Evolutionary conservation across 805 yeast genomes (phyloP), one percentile per base, ranked within the genome.

Genomic region (Teunomyces cretensis): DNA sequence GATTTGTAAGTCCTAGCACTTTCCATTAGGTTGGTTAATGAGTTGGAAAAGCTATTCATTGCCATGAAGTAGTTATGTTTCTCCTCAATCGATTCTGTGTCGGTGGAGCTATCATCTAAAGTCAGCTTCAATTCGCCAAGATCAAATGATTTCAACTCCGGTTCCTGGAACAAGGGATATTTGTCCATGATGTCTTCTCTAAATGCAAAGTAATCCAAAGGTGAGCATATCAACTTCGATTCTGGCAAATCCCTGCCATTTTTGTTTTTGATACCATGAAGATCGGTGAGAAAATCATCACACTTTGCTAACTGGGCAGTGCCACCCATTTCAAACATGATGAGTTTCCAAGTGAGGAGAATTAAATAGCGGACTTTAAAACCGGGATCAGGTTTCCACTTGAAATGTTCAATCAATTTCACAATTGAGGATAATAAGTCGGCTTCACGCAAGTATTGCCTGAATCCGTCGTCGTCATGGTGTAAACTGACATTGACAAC

Each of bases 131-230:
- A 51, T 1, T 57, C 57, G 13, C 46, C 37, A 38, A 54, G 52
- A 31, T 58, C 60, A 41, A 42, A 51, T 4, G 43, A 35, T 38
- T 51, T 44, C 42, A 48, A 43, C 12, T 49, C 35, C 26, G 84
- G 82, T 11, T 86, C 80, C 14, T 68, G 58, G 50, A 72, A 84
- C 4, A 87, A 67, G 0, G 99, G 97, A 58, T 82, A 92, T 49
- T 96, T 76, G 9, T 88, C 78, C 3, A 74, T 62, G 2, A 91
- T 61, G 48, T 88, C 95, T 42, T 86, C 87, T 49, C 89, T 73
- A 57, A 87, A 90, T 6, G 86, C 81, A 56, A 81, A 83, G 58
- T 88, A 92, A 52, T 91, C 96, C n/a, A 88, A 64, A 0, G 96
- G 96, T 0, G 96, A 83, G 8, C 91, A 83, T 0, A 73, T 64